phyloP scores from a whole-genome alignment of 805 yeast species.

The Starmerella gropengiesseri region DNA sequence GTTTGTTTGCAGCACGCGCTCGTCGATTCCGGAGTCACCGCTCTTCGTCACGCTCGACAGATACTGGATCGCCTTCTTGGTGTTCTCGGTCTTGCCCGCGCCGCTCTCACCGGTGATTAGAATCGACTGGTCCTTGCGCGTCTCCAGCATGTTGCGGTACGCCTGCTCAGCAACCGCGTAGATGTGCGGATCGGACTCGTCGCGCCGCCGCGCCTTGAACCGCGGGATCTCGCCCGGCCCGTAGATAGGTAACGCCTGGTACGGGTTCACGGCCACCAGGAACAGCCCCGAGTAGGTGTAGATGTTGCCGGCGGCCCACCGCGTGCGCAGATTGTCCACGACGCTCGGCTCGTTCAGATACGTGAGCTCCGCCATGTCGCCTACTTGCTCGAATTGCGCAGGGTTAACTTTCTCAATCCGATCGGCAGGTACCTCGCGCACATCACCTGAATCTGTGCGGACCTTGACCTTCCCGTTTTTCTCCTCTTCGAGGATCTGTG shows the following conservation, averaged over 20 bases:
- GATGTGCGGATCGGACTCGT: conserved; percentile 67
- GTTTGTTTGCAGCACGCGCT: conserved; percentile 81
- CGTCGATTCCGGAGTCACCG: conserved; percentile 42
- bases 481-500: conserved; percentile 31
- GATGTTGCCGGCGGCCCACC: conserved; percentile 69
- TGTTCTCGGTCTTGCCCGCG: conserved; percentile 97
- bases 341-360: conserved; percentile 92
- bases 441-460: conserved; percentile 32
- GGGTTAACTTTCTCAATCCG: conserved; percentile 70
- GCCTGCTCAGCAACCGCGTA: conserved; percentile 85
- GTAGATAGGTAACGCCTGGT: conserved; percentile 62
- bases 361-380: conserved; percentile 93
- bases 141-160: conserved; percentile 57
- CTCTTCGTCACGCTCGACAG: conserved; percentile 56
- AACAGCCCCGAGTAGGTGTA: conserved; percentile 94
- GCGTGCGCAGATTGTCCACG: conserved; percentile 63
- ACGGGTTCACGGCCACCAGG: conserved; percentile 91
- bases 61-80: conserved; percentile 88
- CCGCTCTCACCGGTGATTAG: conserved; percentile 98
- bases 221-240: conserved; percentile 44
- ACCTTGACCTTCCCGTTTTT: conserved; percentile 29
- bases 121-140: conserved; percentile 72
- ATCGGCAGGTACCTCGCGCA: conserved; percentile 25
- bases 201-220: conserved; percentile 41
- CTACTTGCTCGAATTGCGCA: conserved; percentile 74